Evolutionary conservation across 2,329 filamentous ascomycete genomes (phyloP).

Genomic region (Magnaporthiopsis rhizophila): DNA sequence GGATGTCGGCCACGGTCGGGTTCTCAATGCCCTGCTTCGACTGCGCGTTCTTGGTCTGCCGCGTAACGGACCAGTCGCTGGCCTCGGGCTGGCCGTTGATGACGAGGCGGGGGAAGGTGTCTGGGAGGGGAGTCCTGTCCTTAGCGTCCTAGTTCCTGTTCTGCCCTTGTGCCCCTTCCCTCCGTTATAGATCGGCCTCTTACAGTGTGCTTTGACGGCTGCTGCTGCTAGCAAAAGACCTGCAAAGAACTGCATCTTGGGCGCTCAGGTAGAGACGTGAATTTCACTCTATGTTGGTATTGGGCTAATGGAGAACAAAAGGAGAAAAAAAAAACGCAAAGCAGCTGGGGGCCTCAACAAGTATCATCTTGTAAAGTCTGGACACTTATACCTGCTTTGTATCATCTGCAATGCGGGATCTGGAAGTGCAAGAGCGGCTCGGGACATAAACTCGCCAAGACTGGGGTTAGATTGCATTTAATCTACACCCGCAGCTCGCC

Average conservation of each 20-base stretch:
- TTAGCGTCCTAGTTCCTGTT: neutral
- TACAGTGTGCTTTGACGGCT: constrained; percentile 19
- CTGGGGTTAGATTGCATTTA: neutral
- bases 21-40: constrained; percentile 26
- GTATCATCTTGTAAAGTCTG: too few relatives aligned
- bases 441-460: neutral
- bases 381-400: neutral
- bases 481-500: neutral
- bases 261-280: neutral
- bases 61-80: constrained; percentile 26
- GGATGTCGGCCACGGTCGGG: constrained; percentile 23
- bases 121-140: constrained; percentile 16
- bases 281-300: too few relatives aligned
- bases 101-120: constrained; percentile 27
- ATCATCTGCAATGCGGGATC: too few relatives aligned
- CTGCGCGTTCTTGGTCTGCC: constrained; percentile 27
- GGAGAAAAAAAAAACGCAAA: neutral
- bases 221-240: constrained; percentile 15
- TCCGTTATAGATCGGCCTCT: constrained; percentile 1
- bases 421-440: too few relatives aligned
- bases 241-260: constrained; percentile 16
- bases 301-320: neutral
- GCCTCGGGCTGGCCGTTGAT: constrained; percentile 25
- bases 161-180: too few relatives aligned
- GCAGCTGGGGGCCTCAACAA: too few relatives aligned